Evolutionary conservation across 495 filamentous ascomycete species (phyloP), one percentile per base, ranked within the genome.

Genomic region (Bacidia gigantensis): DNA sequence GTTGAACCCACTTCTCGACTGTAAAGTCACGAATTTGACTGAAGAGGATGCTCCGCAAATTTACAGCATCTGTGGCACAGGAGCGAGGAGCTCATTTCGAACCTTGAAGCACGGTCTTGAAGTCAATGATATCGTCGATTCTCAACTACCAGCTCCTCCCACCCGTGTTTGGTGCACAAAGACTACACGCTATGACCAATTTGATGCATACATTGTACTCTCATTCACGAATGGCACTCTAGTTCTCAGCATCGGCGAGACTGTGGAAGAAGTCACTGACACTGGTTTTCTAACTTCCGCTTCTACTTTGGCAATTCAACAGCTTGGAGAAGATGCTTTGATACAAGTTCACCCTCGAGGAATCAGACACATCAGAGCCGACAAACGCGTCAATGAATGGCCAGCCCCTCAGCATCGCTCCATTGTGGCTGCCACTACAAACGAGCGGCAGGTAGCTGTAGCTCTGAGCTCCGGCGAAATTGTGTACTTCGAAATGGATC

Each of bases 1-100:
- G 7, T 81, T 96, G 77, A 95, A 89, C 58, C 93, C 93, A 10
- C 71, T 93, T 56, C 75, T 94, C 63, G 89, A 92, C 58, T 89
- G 85, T 65, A 89, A 92, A 62, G 79, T 97, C 26, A 82, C 80
- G 23, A 96, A 99, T 58, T 68, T 94, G 17, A 84, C 82, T 0
- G 81, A 86, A 44, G 92, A 95, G 55, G 93, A 97, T 61, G 89
- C 90, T 1, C 92, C 92, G 11, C 93, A 99, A 63, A 95, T 99
- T 35, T 96, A 95, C 68, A 80, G 87, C 0, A 74, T 96, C 14
- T 92, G 84, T 62, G 92, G 92, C 2, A 84, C 83, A 26, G 86
- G 92, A 9, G 87, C 87, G 49, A 74, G 86, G 53, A 96, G 90
- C 62, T 83, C 81, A 20, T 94, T 99, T 67, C 78, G 89, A 50